Evolutionary conservation across 1,139 yeast species (phyloP).

Genomic region (Saccharomycopsis phalli): DNA sequence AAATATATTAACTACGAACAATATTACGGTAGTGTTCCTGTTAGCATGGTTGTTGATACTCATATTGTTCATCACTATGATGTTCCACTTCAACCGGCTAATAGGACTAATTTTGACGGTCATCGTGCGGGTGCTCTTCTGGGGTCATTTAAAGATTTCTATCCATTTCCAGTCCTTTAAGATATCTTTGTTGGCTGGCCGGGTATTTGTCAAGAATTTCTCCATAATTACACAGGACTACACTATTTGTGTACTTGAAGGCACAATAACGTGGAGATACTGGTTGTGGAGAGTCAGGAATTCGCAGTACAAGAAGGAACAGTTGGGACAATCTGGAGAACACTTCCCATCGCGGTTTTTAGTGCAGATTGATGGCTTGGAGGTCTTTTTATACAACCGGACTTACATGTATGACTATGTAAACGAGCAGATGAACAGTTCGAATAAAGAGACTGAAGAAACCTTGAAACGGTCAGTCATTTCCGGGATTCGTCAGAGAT

Average conservation of each 20-base stretch:
- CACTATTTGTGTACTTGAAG: slow-evolving; percentile 59
- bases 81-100: slow-evolving; percentile 70
- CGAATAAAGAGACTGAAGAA: slow-evolving; percentile 12
- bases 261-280: slow-evolving; percentile 81
- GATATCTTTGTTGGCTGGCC: slow-evolving; percentile 72
- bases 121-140: slow-evolving; percentile 44
- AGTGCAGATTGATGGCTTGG: slow-evolving; percentile 65
- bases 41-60: slow-evolving; percentile 57
- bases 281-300: slow-evolving; percentile 58
- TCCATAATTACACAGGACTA: slow-evolving; percentile 63
- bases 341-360: slow-evolving; percentile 52
- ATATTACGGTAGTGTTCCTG: slow-evolving; percentile 15
- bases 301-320: slow-evolving; percentile 30
- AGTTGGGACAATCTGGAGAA: slow-evolving; percentile 24
- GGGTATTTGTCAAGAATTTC: slow-evolving; percentile 68
- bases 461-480: slow-evolving; percentile 1
- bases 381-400: slow-evolving; percentile 72
- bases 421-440: slow-evolving; percentile 32
- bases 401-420: slow-evolving; percentile 68
- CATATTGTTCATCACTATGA: slow-evolving; percentile 49
- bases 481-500: slow-evolving; percentile 18
- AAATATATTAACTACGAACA: slow-evolving; percentile 1
- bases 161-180: slow-evolving; percentile 65
- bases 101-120: slow-evolving; percentile 55
- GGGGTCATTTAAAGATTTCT: slow-evolving; percentile 51